These are phyloP conservation scores for Geotrichum candidum DNA, from an alignment of 1,139 yeast genomes.

Conservation along the genomic window DNA sequence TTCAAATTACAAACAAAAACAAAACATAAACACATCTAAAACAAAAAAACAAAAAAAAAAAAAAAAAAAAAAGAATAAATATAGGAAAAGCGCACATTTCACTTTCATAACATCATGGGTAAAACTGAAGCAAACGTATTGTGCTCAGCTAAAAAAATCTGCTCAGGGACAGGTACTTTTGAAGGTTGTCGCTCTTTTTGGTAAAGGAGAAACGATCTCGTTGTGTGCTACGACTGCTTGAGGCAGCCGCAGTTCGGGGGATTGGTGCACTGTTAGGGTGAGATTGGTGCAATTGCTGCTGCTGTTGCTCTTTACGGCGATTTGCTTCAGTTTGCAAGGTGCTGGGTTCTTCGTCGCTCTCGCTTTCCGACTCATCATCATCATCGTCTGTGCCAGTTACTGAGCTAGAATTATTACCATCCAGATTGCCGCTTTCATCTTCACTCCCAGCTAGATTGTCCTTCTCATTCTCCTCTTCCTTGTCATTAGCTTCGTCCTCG, in stretches of 20 bases:
- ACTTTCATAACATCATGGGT: not conserved
- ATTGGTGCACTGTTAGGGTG: slow-evolving; percentile 9
- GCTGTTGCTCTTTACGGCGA: slow-evolving; percentile 5
- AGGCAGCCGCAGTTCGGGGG: slow-evolving; percentile 13
- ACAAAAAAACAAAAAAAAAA: not conserved
- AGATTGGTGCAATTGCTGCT: not conserved
- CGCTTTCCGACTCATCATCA: not conserved
- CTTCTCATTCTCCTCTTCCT: slow-evolving; percentile 1
- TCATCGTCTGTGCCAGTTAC: not conserved
- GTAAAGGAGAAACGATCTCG: not conserved
- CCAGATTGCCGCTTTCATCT: too few relatives aligned
- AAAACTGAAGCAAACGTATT: not conserved
- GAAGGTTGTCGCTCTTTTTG: slow-evolving; percentile 19
- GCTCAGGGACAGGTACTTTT: slow-evolving; percentile 23
- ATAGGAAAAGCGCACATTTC: not conserved
- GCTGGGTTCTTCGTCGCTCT: not conserved
- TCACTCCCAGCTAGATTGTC: not conserved
- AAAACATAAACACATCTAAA: not conserved
- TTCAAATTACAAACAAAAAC: not conserved
- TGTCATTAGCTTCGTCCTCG: slow-evolving; percentile 10
- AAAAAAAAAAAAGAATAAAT: not conserved
- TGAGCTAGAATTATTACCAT: not conserved
- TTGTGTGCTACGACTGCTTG: not conserved
- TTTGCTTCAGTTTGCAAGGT: not conserved
- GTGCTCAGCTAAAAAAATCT: slow-evolving; percentile 15